Base-by-base conservation (phyloP, 1,139 yeast species). In the Magnusiomyces tetraspermus region DNA sequence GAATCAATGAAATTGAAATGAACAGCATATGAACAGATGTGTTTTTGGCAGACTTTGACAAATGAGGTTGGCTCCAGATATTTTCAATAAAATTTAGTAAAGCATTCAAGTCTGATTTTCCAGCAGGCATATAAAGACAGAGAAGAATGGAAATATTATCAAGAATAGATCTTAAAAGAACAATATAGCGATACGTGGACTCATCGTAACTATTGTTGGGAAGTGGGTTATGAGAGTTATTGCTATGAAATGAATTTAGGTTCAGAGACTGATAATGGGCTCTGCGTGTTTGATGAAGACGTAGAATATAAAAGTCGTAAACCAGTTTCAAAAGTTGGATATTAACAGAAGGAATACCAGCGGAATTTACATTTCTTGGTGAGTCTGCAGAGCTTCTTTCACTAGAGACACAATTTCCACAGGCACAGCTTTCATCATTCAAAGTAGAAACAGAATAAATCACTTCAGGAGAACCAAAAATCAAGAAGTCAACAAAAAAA, bases 41-140 rank as follows among this genome's bases (percentile, higher is more conserved):
- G 19, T 47, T 26, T 26, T 47, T 47, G 11, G 49, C 49, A n/a
- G 49, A 47, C 26, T 47, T 47, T 5, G 49, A 47, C n/a, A 47
- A 37, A 19, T 47, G 49, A 5, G 49, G 28, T 26, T 47, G 49
- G 22, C 19, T 15, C 49, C 49, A 47, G 15, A 47, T 47, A 26
- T 30, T 47, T 4, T 23, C 13, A 5, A 22, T 21, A 28, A 47
- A 47, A 17, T 37, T 26, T 24, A 47, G 21, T 1, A 47, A n/a
- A n/a, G 24, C 41, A 3, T 17, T 24, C 4, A 37, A 6, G 21
- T 47, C 49, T n/a, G 31, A n/a, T 11, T 23, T 21, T 10, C 49
- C 49, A 24, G 30, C 33, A 24, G 49, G 49, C 24, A 47, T 23
- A 4, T 22, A 22, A 10, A 47, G 23, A 22, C 49, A 47, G 3